Base-by-base conservation (phyloP, 2,329 filamentous ascomycete genomes). In the Calonectria pseudoreteaudii region DNA sequence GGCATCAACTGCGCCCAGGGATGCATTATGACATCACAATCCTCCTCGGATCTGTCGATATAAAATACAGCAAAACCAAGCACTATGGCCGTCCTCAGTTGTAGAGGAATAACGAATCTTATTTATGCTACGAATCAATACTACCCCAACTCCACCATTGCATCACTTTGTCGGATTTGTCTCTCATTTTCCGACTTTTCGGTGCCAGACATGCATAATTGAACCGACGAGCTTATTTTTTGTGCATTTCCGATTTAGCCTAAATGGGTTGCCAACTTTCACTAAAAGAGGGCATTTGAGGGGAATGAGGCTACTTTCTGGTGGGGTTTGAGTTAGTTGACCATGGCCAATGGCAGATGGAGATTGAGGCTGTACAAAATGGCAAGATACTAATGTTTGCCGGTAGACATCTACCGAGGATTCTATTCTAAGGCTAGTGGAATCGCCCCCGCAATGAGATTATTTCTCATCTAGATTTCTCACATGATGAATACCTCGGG, bases 221-320 rank as follows among this genome's bases (percentile, higher is more conserved):
- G n/a, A 23, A 23, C 44, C 44, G 20, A 47, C n/a, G 13, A 47
- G 44, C 44, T 47, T 47, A 23, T 47, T 47, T 47, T n/a, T 47
- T 23, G 44, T 47, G 20, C 44, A 41, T 62, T 62, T 62, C 56
- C 56, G 56, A 62, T 41, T 62, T 62, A 62, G 56, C 56, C 56
- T 62, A 26, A 41, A 62, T 62, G 14, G 56, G 30, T 11, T 20
- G 34, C 34, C 44, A 47, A 47, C 20, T 47, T 23, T n/a, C 10
- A 47, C 44, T 23, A n/a, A 47, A 23, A 3, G 44, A 47, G 44
- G 20, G 44, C 44, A 23, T 23, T 23, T 47, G 44, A 23, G 44
- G 44, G n/a, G 44, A 47, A 47, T 47, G 10, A 47, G n/a, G 11
- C 44, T 47, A 47, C 8, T 47, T 47, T 18, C 20, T 23, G 9